A percentile compares a stretch with the other conserved stretches of the same genome.
phyloP scores from a whole-genome alignment of 371 early-diverging fungal genomes.

The Mucor saturninus region DNA sequence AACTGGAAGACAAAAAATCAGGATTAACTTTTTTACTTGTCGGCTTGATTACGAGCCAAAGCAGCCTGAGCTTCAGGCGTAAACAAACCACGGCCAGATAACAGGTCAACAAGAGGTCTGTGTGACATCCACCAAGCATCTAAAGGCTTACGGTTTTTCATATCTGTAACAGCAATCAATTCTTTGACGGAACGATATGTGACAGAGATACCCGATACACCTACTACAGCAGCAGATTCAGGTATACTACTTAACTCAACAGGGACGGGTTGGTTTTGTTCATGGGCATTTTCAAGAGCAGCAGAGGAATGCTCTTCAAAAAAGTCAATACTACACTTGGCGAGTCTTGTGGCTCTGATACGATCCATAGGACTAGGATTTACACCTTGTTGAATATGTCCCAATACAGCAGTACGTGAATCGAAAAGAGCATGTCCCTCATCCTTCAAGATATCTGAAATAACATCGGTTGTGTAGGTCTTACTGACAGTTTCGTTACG shows the following conservation, averaged over 20 bases:
- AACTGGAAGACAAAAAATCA: neutral
- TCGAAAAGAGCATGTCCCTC: conserved; percentile 94
- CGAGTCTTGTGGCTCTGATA: conserved; percentile 87
- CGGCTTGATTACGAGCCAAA: conserved; percentile 7
- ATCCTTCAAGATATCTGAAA: conserved; percentile 88
- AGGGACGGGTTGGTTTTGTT: conserved; percentile 36
- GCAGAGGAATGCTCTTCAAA: conserved; percentile 52
- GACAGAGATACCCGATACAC: conserved; percentile 79
- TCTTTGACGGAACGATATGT: conserved; percentile 75
- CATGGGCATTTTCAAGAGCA: conserved; percentile 33
- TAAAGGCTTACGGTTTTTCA: conserved; percentile 74
- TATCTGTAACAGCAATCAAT: conserved; percentile 74
- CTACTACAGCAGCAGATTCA: conserved; percentile 82
- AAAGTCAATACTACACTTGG: conserved; percentile 74
- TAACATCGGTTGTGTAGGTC: conserved; percentile 93
- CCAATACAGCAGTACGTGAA: conserved; percentile 91
- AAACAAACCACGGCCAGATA: conserved; percentile 47
- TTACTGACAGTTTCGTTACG: conserved; percentile 83
- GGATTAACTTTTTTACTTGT: neutral
- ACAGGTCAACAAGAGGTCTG: conserved; percentile 48
- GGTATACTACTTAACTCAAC: conserved; percentile 64
- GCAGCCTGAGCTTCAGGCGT: conserved; percentile 41
- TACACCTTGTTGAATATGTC: conserved; percentile 98
- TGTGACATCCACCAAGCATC: conserved; percentile 84
- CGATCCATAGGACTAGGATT: conserved; percentile 97